These are phyloP conservation scores for Lentinula edodes DNA, from an alignment of 768 basidiomycete species.

Conservation along the genomic window DNA sequence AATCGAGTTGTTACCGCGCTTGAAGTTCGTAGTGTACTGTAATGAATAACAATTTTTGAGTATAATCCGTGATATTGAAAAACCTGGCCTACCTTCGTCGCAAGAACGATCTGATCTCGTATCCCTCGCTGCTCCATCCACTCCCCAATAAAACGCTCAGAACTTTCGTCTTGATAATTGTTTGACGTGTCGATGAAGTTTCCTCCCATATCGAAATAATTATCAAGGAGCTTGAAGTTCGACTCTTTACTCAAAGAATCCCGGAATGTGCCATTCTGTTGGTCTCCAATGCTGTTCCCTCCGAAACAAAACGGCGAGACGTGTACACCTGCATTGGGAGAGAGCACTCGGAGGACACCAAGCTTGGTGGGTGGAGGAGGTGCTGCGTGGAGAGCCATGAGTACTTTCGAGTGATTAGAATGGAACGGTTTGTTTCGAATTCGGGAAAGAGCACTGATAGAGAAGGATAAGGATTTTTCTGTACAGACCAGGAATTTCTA, in stretches of 20 bases:
- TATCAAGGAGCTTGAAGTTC: constrained; percentile 41
- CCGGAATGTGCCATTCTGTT: constrained; percentile 19
- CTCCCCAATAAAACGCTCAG: constrained; percentile 49
- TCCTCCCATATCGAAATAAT: constrained; percentile 37
- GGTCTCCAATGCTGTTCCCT: constrained; percentile 37
- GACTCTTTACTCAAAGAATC: constrained; percentile 36
- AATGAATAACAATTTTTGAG: neutral
- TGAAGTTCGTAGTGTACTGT: constrained; percentile 19
- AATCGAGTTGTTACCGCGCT: constrained; percentile 10
- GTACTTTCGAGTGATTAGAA: neutral
- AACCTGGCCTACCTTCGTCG: neutral
- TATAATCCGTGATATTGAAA: neutral
- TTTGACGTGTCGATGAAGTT: constrained; percentile 48
- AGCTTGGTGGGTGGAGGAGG: constrained; percentile 24
- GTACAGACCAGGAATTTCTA: too few relatives aligned
- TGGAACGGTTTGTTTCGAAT: too few relatives aligned
- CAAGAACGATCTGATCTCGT: constrained; percentile 25
- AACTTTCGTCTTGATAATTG: constrained; percentile 48
- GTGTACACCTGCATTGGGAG: constrained; percentile 29
- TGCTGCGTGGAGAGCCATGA: neutral
- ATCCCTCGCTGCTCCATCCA: constrained; percentile 42
- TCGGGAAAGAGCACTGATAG: too few relatives aligned
- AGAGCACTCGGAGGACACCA: constrained; percentile 29
- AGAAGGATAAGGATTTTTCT: too few relatives aligned
- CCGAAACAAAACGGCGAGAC: constrained; percentile 40